Conservation (phyloP, 2,329 filamentous ascomycete species). For the Fusarium fujikuroi region DNA sequence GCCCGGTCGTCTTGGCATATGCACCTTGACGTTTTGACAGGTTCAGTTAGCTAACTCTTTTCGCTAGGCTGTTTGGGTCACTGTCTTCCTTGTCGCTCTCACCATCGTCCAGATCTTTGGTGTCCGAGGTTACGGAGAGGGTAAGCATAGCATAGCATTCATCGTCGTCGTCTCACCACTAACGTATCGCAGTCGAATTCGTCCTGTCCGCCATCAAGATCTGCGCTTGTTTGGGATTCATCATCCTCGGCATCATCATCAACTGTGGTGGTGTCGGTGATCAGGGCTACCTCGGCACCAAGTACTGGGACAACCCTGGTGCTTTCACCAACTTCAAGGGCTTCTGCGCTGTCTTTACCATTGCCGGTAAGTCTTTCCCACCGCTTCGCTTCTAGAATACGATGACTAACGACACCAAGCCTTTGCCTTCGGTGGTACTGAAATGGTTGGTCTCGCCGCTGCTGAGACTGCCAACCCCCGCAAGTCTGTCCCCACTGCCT, state of each 20-base stretch:
- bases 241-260: slow-evolving; percentile 85
- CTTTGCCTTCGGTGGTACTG: slow-evolving; percentile 80
- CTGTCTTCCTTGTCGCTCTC: slow-evolving; percentile 81
- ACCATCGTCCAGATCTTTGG: slow-evolving; percentile 87
- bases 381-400: accelerated
- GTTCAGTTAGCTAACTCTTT: background rate
- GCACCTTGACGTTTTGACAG: background rate
- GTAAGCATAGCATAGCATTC: background rate
- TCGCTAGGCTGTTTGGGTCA: slow-evolving; percentile 74
- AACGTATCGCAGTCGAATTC: slow-evolving; percentile 70
- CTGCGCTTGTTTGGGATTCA: slow-evolving; percentile 48
- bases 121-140: slow-evolving; percentile 88
- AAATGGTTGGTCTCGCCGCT: slow-evolving; percentile 79
- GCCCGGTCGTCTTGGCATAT: slow-evolving; percentile 4
- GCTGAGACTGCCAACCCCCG: slow-evolving; percentile 81
- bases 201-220: slow-evolving; percentile 85
- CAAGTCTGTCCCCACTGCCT: slow-evolving; percentile 83
- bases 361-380: slow-evolving; percentile 57
- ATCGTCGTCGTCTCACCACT: accelerated
- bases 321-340: slow-evolving; percentile 87
- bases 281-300: slow-evolving; percentile 81
- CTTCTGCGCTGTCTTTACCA: slow-evolving; percentile 79
- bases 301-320: slow-evolving; percentile 81
- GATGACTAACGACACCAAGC: background rate
- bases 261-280: slow-evolving; percentile 82